Base-by-base conservation (phyloP, 768 basidiomycete genomes). In the Melanogaster broomeanus region DNA sequence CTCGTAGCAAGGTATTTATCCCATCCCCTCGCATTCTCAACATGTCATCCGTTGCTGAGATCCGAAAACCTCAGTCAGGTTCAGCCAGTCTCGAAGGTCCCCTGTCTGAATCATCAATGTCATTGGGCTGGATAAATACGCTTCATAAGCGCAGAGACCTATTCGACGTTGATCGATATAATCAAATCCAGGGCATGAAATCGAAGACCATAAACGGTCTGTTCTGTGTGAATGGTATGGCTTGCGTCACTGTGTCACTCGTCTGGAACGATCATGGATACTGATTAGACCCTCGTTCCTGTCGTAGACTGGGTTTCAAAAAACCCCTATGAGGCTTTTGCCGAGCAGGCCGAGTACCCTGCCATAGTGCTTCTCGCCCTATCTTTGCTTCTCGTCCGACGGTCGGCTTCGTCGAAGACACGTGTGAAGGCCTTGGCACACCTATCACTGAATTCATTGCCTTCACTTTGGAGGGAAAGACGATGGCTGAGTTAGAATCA, bases 381-480 rank as follows among this genome's bases (percentile, higher is more conserved):
- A 53, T 58, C 12, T 64, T 65, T 38, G 60, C 21, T 21, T 53
- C 61, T 48, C 52, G 52, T 37, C 54, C 60, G 30, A 59, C 52
- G 4, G 40, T 45, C 9, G 44, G 48, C 51, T 55, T 53, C 46
- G 61, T 58, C 28, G 57, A 65, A 10, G 49, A 64, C 19, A 41
- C 56, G 27, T 42, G 50, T 4, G 53, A 48, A 10, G 45, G 60
- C 10, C 52, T 69, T 22, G 35, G 49, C 1, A 69, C 68, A 27
- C 61, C 68, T 9, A 58, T 58, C 56, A 69, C 68, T 9, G 68
- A 71, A 59, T 67, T 69, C 42, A 69, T 69, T 31, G 69, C 69
- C 16, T 65, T 69, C 46, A 56, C 63, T n/a, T 42, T 69, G 31
- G 44, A 61, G 33, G 65, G 51, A 44, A 52, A 59, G 0, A 38